Base-by-base conservation (phyloP, 2,329 filamentous ascomycete genomes). In the Myriosclerotinia curreyana region DNA sequence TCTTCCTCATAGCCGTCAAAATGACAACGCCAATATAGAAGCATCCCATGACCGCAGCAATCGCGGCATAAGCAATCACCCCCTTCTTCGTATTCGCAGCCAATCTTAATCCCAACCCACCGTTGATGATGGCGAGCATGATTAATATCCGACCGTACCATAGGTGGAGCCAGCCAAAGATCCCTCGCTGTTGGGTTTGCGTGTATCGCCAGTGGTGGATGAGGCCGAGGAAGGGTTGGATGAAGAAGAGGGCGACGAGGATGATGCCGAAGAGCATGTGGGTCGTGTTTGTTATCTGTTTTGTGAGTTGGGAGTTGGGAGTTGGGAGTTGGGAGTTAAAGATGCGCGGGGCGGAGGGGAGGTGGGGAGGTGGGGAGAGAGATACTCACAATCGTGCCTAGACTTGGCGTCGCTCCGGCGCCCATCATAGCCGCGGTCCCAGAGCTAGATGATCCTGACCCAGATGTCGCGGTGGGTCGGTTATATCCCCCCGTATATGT, bases 111-210 rank as follows among this genome's bases (percentile, higher is more conserved):
- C 86, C 86, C 5, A 89, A 74, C 0, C 86, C 86, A 63, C 86
- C 86, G 69, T 89, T 89, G 69, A 88, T 73, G 52, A 88, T 78
- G 34, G 84, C 86, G 3, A 88, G 72, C 22, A 83, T 63, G 67
- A 89, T 82, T 51, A 88, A 73, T 1, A 76, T 69, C 22, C 86
- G 81, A 15, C 86, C 86, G 70, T 81, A 86, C 84, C 84, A 88
- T 68, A 87, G 82, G 71, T 89, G 86, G 1, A 77, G 71, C 68
- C 86, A 75, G 67, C 83, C 85, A 66, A 86, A 71, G 49, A 77
- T 20, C 8, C 81, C 81, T 44, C 86, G 83, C 34, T 70, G 52
- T 60, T 79, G 75, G 62, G 80, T 73, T 71, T 78, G 79, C 64
- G 79, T 69, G 73, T 78, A 88, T 71, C 83, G 74, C 40, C 72